phyloP scores from a whole-genome alignment of 129 eudicot genomes.

The Dittrichia graveolens region DNA sequence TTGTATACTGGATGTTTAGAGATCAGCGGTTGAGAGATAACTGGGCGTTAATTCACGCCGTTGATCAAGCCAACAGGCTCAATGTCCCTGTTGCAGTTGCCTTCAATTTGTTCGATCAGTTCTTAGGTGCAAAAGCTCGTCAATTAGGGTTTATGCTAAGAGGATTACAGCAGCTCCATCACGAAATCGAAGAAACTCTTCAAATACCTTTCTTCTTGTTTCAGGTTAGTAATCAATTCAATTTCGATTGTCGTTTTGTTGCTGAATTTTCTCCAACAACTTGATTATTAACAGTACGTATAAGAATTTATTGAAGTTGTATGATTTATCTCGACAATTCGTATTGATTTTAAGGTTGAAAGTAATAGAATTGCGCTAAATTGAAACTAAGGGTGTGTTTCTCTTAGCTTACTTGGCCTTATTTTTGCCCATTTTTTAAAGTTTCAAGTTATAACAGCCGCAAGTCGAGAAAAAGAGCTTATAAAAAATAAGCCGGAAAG shows the following conservation, averaged over 20 bases:
- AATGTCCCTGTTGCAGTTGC: slow-evolving; percentile 88
- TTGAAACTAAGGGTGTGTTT: not conserved
- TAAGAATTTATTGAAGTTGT: no score
- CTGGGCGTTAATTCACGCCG: slow-evolving; percentile 95
- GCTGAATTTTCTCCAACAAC: not conserved
- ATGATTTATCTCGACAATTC: not conserved
- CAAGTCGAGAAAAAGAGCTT: no score
- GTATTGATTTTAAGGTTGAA: not conserved
- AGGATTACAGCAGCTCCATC: slow-evolving; percentile 62
- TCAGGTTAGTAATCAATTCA: slow-evolving; percentile 40
- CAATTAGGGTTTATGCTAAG: slow-evolving; percentile 96
- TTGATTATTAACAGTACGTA: not conserved
- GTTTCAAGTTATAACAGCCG: no score
- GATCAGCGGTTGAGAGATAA: slow-evolving; percentile 92
- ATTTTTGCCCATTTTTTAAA: no score
- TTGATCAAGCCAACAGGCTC: slow-evolving; percentile 71
- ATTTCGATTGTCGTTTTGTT: not conserved
- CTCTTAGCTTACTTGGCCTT: no score
- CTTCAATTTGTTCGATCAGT: slow-evolving; percentile 79
- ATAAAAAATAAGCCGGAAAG: no score
- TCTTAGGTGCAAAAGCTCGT: slow-evolving; percentile 86
- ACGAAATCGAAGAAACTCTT: slow-evolving; percentile 41
- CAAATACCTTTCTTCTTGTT: slow-evolving; percentile 81
- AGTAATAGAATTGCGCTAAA: not conserved
- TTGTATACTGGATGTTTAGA: slow-evolving; percentile 99